A percentile compares a stretch with the other conserved stretches of the same genome.
Conservation (phyloP, 129 eudicot genomes). For the Daucus carota region DH1_v3.0 NC_030381.2:42733001-42733500, state of each 20-base stretch:
- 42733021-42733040: not conserved
- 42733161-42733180: not conserved
- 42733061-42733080: not conserved
- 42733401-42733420: conserved; percentile 2
- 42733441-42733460: conserved; percentile 6
- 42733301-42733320: not conserved
- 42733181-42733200: not conserved
- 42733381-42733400: not conserved
- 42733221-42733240: not conserved
- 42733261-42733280: not conserved
- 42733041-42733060: not conserved
- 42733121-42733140: not conserved
- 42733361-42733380: not conserved
- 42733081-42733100: not conserved
- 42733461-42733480: not conserved
- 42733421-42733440: conserved; percentile 6
- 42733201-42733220: not conserved
- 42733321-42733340: not conserved
- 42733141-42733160: not conserved
- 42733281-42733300: not conserved
- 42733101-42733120: not conserved
- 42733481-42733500: not conserved
- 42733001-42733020: not conserved
- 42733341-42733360: not conserved
- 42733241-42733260: not conserved